Evolutionary conservation across 2,329 filamentous ascomycete species (phyloP), one percentile per base, ranked within the genome.

Genomic region (Westerdykella ornata): DNA sequence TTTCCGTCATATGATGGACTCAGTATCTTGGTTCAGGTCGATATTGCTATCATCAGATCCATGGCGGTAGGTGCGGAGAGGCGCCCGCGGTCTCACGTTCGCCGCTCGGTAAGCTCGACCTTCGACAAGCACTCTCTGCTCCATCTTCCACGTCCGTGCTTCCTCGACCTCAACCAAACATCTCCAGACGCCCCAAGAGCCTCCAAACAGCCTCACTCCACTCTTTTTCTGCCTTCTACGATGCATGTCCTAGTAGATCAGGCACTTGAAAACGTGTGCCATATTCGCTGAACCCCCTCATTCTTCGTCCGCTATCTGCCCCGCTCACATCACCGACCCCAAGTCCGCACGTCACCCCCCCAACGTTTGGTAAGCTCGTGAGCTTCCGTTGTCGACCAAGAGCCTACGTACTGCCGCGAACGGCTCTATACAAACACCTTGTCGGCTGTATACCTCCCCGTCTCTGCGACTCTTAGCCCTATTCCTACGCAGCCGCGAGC

Each of bases 231-330:
- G 22, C 22, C 12, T 39, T 45, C 34, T 48, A 61, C 44, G 41
- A 65, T 65, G 60, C 49, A 59, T 56, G 59, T 33, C 44, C 47
- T 50, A 54, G 54, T 46, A 39, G 39, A 37, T 20, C 41, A 46
- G 52, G 49, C 48, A 46, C 51, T 43, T 28, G 44, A 41, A 39
- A 45, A 31, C 28, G 41, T 35, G 48, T 54, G 59, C 52, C 57
- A 33, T 35, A 30, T 30, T 43, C 48, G 56, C 51, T 63, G 57
- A 61, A 51, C 48, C 22, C 8, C 22, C 7, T 2, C 8, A 4
- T 9, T 26, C 7, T 8, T 26, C 22, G 8, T 4, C 8, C 22
- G 3, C n/a, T 26, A 4, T 26, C 22, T n/a, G 22, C 12, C 22
- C 38, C 40, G 22, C 36, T 16, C 29, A 11, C 13, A 17, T 16